phyloP scores from a whole-genome alignment of 1,139 yeast species.

The Pichia sp. region DNA sequence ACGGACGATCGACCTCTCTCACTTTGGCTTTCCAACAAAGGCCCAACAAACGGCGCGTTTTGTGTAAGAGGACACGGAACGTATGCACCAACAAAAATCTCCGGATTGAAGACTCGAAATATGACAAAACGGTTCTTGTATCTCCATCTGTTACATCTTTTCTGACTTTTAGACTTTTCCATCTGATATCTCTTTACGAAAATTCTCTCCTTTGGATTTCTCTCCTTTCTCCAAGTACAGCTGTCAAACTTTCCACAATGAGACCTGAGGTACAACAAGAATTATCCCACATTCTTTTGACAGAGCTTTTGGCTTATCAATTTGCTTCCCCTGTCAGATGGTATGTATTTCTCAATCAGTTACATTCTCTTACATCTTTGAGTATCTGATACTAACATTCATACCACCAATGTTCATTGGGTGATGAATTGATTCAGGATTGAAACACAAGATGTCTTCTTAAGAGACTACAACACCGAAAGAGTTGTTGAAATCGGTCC shows the following conservation, averaged over 20 bases:
- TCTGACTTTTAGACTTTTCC: not conserved
- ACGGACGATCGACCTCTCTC: not conserved
- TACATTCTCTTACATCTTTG: not conserved
- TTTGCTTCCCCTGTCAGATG: slow-evolving; percentile 99
- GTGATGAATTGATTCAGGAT: slow-evolving; percentile 39
- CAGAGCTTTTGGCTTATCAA: slow-evolving; percentile 95
- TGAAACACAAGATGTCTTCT: slow-evolving; percentile 96
- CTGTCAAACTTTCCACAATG: slow-evolving; percentile 41
- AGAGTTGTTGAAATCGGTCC: slow-evolving; percentile 98
- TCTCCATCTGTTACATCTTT: not conserved
- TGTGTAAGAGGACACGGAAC: not conserved
- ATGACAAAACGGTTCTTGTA: not conserved
- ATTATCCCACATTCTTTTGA: slow-evolving; percentile 86
- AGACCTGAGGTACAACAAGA: slow-evolving; percentile 98
- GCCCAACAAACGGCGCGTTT: not conserved
- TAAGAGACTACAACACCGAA: slow-evolving; percentile 91
- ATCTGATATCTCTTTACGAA: not conserved
- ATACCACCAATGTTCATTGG: not conserved
- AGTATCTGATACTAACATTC: slow-evolving; percentile 13
- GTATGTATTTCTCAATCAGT: slow-evolving; percentile 35
- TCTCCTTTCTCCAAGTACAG: not conserved
- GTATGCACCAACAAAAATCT: not conserved
- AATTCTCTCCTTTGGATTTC: not conserved
- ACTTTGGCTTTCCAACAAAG: not conserved
- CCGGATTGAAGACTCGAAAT: not conserved